phyloP scores from a whole-genome alignment of 768 basidiomycete genomes.

The Auriscalpium vulgare region DNA sequence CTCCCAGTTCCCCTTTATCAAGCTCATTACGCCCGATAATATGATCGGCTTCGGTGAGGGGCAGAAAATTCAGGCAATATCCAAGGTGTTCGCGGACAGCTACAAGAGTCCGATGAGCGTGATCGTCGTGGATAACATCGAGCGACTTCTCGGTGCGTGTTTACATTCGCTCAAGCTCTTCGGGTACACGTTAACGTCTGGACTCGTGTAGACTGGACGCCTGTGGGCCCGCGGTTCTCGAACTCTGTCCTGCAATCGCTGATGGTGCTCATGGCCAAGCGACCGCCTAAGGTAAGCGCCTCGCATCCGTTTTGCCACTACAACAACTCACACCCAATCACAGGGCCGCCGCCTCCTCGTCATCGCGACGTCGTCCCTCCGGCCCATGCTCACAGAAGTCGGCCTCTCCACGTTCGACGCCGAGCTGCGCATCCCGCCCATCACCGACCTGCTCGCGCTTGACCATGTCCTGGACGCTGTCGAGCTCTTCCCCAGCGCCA shows the following conservation, averaged over 20 bases:
- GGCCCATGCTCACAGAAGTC: constrained; percentile 77
- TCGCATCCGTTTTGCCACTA: not conserved
- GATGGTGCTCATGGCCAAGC: constrained; percentile 77
- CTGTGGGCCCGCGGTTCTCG: constrained; percentile 94
- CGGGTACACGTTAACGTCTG: too few relatives aligned
- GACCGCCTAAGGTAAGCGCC: constrained; percentile 78
- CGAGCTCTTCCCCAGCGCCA: constrained; percentile 55
- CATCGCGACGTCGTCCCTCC: constrained; percentile 87
- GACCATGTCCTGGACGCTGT: constrained; percentile 74
- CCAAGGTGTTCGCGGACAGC: constrained; percentile 88
- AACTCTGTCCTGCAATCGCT: constrained; percentile 89
- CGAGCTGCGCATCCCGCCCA: constrained; percentile 76
- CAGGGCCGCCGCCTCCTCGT: constrained; percentile 84
- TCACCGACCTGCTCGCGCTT: constrained; percentile 63
- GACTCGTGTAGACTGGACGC: constrained; percentile 73
- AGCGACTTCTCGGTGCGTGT: constrained; percentile 77
- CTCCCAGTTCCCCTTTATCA: constrained; percentile 97
- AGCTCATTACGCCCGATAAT: constrained; percentile 88
- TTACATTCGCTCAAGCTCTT: not conserved
- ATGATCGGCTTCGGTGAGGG: constrained; percentile 96
- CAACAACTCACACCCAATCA: not conserved
- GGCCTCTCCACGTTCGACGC: constrained; percentile 86
- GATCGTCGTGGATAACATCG: constrained; percentile 91
- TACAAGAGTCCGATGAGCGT: constrained; percentile 97
- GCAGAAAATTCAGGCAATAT: constrained; percentile 87